Evolutionary conservation across 2,329 filamentous ascomycete species (phyloP), one percentile per base, ranked within the genome.

Genomic region (Ciborinia camelliae): DNA sequence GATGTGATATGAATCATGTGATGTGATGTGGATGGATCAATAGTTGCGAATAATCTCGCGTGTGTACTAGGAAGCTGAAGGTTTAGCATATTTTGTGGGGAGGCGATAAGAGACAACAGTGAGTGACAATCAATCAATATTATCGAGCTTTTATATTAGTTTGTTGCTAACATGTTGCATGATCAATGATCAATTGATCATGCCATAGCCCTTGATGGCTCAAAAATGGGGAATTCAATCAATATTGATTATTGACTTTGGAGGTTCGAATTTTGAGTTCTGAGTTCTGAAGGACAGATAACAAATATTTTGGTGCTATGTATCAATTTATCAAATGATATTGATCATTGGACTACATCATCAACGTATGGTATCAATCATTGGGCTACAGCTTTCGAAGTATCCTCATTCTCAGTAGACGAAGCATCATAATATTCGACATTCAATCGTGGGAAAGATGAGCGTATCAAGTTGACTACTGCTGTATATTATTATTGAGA

Each of bases 271-370:
- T 28, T 39, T 28, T 41, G 8, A 41, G 23, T 39, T 54, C 15
- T 12, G 23, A 2, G 23, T 48, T 3, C 14, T 48, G 23, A 14
- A 52, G 20, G 7, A 14, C 9, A 52, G 50, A 35, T 35, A 35
- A 35, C 28, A 35, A 35, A n/a, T n/a, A n/a, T n/a, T n/a, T n/a
- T n/a, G n/a, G n/a, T n/a, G n/a, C n/a, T n/a, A 55, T 63, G 60
- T 63, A 55, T 63, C 50, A 63, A 63, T 54, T 6, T n/a, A n/a
- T 9, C 26, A 45, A 63, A 63, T 55, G 37, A 45, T n/a, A n/a
- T n/a, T n/a, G n/a, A n/a, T n/a, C n/a, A n/a, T n/a, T n/a, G n/a
- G n/a, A n/a, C n/a, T n/a, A n/a, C n/a, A n/a, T n/a, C n/a, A n/a
- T n/a, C n/a, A n/a, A n/a, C n/a, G n/a, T n/a, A n/a, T n/a, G n/a